Evolutionary conservation across 805 yeast genomes (phyloP).

Genomic region (Komagataella populi): DNA sequence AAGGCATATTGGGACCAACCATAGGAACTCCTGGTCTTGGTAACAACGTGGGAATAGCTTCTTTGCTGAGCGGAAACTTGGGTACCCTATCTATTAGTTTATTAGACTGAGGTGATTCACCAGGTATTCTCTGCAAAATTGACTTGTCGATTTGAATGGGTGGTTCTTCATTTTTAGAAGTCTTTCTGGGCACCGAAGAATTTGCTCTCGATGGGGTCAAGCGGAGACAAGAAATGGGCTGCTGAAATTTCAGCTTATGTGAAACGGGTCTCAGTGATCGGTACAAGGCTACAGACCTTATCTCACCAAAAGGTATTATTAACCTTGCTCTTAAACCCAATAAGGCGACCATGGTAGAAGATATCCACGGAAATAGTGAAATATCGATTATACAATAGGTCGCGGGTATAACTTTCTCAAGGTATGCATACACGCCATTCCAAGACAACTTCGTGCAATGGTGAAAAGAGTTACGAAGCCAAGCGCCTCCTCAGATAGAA

Average conservation of each 20-base stretch:
- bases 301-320: not conserved
- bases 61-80: constrained; percentile 50
- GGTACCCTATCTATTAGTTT: constrained; percentile 49
- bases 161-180: constrained; percentile 8
- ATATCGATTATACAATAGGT: not conserved
- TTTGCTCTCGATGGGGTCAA: constrained; percentile 2
- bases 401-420: not conserved
- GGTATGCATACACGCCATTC: not conserved
- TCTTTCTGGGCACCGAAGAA: constrained; percentile 1
- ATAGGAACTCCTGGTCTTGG: constrained; percentile 74
- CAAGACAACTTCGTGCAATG: not conserved
- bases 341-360: not conserved
- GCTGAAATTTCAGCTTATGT: not conserved
- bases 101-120: constrained; percentile 31
- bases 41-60: constrained; percentile 47
- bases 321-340: not conserved
- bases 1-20: constrained; percentile 39
- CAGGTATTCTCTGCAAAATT: constrained; percentile 38
- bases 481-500: constrained; percentile 30
- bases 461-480: not conserved
- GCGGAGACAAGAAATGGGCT: not conserved
- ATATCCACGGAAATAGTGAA: not conserved
- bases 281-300: not conserved
- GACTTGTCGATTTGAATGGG: constrained; percentile 12
- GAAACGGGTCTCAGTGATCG: not conserved